phyloP scores from a whole-genome alignment of 2,329 filamentous ascomycete species.

The Tolypocladium paradoxum region DNA sequence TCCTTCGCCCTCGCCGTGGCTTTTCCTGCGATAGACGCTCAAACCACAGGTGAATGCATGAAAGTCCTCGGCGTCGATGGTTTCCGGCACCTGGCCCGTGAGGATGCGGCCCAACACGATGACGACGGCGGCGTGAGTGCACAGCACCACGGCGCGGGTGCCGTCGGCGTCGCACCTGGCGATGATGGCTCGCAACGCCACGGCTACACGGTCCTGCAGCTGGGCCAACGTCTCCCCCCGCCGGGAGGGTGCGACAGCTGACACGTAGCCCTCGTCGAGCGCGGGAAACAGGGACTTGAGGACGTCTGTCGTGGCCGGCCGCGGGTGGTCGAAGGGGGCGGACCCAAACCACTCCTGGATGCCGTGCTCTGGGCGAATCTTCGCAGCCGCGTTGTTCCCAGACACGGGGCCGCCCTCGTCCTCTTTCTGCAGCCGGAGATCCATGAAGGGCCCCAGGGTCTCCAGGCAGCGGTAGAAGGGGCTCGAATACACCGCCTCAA shows the following conservation, averaged over 20 bases:
- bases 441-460: constrained; percentile 62
- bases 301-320: constrained; percentile 52
- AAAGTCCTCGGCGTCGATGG: constrained; percentile 68
- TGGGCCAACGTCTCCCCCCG: constrained; percentile 71
- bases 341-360: constrained; percentile 85
- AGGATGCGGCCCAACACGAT: constrained; percentile 77
- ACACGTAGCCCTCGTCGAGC: constrained; percentile 45
- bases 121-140: constrained; percentile 80
- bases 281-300: constrained; percentile 60
- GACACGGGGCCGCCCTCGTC: neutral
- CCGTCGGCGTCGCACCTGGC: constrained; percentile 59
- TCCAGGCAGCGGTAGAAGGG: constrained; percentile 84
- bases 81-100: constrained; percentile 66
- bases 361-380: constrained; percentile 45
- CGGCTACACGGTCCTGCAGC: constrained; percentile 70
- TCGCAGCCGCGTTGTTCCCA: constrained; percentile 11
- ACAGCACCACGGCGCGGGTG: constrained; percentile 64
- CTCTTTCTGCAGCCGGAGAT: constrained; percentile 21
- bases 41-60: constrained; percentile 74
- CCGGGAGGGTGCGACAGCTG: constrained; percentile 53
- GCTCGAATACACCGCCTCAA: constrained; percentile 71
- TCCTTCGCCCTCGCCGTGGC: constrained; percentile 2
- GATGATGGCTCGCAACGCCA: constrained; percentile 60
- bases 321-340: constrained; percentile 76
- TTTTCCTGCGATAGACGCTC: constrained; percentile 45